Conservation (phyloP, 768 basidiomycete genomes). For the Suillus subluteus region DNA sequence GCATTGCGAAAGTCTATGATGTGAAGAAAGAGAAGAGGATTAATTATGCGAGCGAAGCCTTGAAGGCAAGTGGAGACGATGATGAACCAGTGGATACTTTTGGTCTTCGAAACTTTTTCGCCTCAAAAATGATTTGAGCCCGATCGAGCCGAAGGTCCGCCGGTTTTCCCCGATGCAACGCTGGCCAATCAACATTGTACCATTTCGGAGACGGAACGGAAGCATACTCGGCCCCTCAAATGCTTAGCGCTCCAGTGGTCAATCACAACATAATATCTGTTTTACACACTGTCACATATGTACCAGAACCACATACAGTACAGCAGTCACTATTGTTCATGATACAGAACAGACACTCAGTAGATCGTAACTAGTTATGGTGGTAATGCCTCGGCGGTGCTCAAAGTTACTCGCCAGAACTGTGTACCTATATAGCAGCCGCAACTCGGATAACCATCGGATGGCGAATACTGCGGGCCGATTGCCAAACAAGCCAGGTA, state of each 20-base stretch:
- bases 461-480: constrained; percentile 42
- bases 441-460: constrained; percentile 30
- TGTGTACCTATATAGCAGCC: background rate
- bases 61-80: constrained; percentile 15
- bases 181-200: constrained; percentile 25
- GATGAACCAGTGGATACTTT: constrained; percentile 10
- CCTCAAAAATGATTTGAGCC: constrained; percentile 23
- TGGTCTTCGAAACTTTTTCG: constrained; percentile 15
- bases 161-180: constrained; percentile 31
- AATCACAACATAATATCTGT: background rate
- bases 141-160: constrained; percentile 24
- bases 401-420: background rate
- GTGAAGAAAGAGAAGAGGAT: constrained; percentile 11
- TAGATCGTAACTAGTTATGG: background rate
- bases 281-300: background rate
- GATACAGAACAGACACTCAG: background rate
- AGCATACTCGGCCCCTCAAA: background rate
- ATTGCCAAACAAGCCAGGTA: constrained; percentile 57
- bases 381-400: constrained; percentile 1
- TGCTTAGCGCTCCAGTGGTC: background rate
- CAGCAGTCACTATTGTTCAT: background rate
- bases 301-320: background rate
- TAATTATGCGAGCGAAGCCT: constrained; percentile 13
- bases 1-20: constrained; percentile 35
- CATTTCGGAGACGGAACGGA: constrained; percentile 9